These are phyloP conservation scores for Dendrocalamus latiflorus DNA, from an alignment of 202 grass and related monocot genomes.

Conservation along the genomic window DNA sequence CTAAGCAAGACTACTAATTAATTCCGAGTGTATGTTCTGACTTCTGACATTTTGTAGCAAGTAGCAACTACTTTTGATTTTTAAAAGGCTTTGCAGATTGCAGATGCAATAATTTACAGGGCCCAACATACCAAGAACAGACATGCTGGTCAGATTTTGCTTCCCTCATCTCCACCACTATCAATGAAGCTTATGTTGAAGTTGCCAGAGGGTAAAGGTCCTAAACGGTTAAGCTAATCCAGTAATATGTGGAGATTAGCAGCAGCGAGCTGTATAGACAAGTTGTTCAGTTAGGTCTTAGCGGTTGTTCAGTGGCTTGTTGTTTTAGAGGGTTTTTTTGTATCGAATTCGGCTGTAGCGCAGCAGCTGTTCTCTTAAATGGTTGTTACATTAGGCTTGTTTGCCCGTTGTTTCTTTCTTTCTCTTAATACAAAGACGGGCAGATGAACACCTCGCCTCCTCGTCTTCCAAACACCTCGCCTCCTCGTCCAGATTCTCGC, in stretches of 20 bases:
- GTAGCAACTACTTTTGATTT: slow-evolving; percentile 12
- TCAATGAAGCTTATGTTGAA: slow-evolving; percentile 15
- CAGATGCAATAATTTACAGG: slow-evolving; percentile 27
- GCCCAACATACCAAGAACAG: not conserved
- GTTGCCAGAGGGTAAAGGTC: not conserved
- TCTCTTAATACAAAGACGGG: no score
- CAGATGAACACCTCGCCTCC: no score
- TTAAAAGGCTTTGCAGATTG: not conserved
- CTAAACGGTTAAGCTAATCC: not conserved
- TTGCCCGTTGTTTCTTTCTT: not conserved
- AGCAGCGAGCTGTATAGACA: no score
- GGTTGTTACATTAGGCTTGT: no score
- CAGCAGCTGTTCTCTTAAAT: no score
- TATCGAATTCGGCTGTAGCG: no score
- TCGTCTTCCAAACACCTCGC: no score
- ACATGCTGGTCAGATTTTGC: slow-evolving; percentile 20
- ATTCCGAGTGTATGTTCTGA: not conserved
- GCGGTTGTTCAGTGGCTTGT: no score
- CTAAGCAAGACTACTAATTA: slow-evolving; percentile 6
- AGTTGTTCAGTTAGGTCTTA: no score
- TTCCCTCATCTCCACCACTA: slow-evolving; percentile 9
- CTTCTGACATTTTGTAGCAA: slow-evolving; percentile 25
- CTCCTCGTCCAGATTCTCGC: no score
- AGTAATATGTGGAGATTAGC: not conserved
- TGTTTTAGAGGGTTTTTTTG: no score